These are phyloP conservation scores for Mycena kentingensis DNA, from an alignment of 768 basidiomycete species.

Conservation along the genomic window DNA sequence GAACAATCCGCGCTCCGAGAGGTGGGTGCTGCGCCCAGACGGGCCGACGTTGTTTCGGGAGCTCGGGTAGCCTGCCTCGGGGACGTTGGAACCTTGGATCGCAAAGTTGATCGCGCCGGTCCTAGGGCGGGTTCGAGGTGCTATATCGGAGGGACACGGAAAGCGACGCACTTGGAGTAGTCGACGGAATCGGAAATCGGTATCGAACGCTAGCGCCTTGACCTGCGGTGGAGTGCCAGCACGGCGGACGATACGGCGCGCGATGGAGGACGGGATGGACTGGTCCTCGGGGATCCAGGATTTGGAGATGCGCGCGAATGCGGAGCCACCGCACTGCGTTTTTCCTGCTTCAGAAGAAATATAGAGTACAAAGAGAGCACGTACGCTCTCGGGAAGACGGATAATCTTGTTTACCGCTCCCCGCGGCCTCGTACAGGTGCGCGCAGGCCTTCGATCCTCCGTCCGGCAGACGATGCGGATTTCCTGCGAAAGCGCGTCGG, in stretches of 20 bases:
- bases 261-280: constrained; percentile 8
- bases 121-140: background rate
- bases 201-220: constrained; percentile 17
- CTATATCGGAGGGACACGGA: background rate
- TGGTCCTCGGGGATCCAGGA: constrained; percentile 14
- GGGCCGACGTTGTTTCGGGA: background rate
- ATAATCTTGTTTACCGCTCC: constrained; percentile 37
- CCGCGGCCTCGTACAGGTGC: constrained; percentile 32
- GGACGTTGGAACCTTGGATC: constrained; percentile 13
- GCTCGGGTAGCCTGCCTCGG: background rate
- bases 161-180: constrained; percentile 6
- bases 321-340: constrained; percentile 11
- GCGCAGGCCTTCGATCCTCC: constrained; percentile 27
- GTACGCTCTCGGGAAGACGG: constrained; percentile 35
- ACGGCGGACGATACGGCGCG: constrained; percentile 11
- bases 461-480: constrained; percentile 38
- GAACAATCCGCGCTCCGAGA: constrained; percentile 3
- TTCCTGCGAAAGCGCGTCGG: constrained; percentile 30
- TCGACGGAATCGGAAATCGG: constrained; percentile 17
- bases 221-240: constrained; percentile 10
- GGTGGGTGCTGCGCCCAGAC: background rate
- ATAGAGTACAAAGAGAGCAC: background rate
- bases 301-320: constrained; percentile 14
- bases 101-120: constrained; percentile 14
- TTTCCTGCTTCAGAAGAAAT: background rate